Percentiles rank a stretch among this genome's conserved stretches.
phyloP scores from a whole-genome alignment of 2,329 filamentous ascomycete species.

The Diaporthe sp. region DNA sequence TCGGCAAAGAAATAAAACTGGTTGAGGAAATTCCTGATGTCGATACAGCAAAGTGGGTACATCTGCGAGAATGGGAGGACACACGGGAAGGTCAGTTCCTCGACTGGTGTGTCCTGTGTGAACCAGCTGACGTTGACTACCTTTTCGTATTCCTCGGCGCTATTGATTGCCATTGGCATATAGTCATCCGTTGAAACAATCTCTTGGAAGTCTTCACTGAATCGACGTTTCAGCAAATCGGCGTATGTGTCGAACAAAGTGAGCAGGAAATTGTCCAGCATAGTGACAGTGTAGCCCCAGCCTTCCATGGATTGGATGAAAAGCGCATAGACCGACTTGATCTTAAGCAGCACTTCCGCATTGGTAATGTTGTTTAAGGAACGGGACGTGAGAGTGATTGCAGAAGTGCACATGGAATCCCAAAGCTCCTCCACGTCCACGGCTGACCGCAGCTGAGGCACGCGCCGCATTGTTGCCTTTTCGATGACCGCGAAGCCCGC shows the following conservation, averaged over 20 bases:
- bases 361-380: slow-evolving; percentile 85
- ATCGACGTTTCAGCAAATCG: slow-evolving; percentile 88
- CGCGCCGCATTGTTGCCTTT: slow-evolving; percentile 89
- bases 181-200: slow-evolving; percentile 95
- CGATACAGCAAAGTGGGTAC: slow-evolving; percentile 98
- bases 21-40: slow-evolving; percentile 97
- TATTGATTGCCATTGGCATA: slow-evolving; percentile 99
- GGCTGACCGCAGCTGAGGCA: slow-evolving; percentile 83
- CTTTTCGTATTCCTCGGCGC: slow-evolving; percentile 91
- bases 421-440: slow-evolving; percentile 98
- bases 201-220: slow-evolving; percentile 97
- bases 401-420: slow-evolving; percentile 96
- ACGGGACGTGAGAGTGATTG: slow-evolving; percentile 84
- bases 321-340: slow-evolving; percentile 91
- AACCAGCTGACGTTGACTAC: slow-evolving; percentile 98
- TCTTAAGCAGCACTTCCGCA: slow-evolving; percentile 90
- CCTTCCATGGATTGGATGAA: slow-evolving; percentile 99
- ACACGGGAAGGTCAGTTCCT: slow-evolving; percentile 89
- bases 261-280: slow-evolving; percentile 87
- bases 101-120: slow-evolving; percentile 80
- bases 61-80: slow-evolving; percentile 99
- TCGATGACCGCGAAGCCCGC: slow-evolving; percentile 97
- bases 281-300: slow-evolving; percentile 88
- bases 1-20: slow-evolving; percentile 99
- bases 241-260: slow-evolving; percentile 94